Evolutionary conservation across 139 green algal species (phyloP).

Genomic region (Asterochloris erici): DNA sequence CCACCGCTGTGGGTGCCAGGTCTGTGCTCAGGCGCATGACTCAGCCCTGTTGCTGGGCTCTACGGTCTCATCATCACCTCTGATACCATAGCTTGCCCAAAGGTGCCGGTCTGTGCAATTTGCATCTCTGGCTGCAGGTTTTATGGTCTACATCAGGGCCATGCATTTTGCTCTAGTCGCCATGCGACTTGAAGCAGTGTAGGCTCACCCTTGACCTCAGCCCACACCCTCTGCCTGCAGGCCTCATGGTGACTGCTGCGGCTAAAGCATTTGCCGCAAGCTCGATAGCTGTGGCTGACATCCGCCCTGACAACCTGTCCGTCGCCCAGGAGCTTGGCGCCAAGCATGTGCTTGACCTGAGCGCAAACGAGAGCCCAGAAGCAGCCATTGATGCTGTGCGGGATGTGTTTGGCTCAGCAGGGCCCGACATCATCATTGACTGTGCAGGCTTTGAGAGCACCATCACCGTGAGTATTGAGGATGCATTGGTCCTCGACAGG

Average conservation of each 20-base stretch:
- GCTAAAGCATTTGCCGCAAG: constrained; percentile 49
- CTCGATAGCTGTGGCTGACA: constrained; percentile 37
- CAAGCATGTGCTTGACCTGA: constrained; percentile 10
- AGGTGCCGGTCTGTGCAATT: too few species aligned
- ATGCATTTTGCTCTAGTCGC: too few species aligned
- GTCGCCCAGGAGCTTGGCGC: constrained; percentile 25
- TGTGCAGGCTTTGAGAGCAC: constrained; percentile 53
- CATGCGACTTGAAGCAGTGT: too few species aligned
- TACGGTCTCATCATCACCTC: too few species aligned
- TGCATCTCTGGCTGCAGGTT: too few species aligned
- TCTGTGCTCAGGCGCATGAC: too few species aligned
- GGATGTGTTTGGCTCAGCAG: constrained; percentile 11
- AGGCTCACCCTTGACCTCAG: too few species aligned
- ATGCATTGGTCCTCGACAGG: background rate
- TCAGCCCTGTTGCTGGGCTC: too few species aligned
- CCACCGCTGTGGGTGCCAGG: too few species aligned
- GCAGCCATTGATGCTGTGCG: constrained; percentile 15
- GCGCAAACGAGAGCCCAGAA: background rate
- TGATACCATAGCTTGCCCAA: too few species aligned
- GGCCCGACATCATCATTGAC: constrained; percentile 55
- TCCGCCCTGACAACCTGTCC: constrained; percentile 22
- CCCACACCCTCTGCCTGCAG: constrained; percentile 16
- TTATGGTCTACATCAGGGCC: too few species aligned
- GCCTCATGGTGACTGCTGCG: constrained; percentile 43
- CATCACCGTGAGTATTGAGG: constrained; percentile 28